phyloP scores from a whole-genome alignment of 2,329 filamentous ascomycete species.

The Cladosporium sp. region DNA sequence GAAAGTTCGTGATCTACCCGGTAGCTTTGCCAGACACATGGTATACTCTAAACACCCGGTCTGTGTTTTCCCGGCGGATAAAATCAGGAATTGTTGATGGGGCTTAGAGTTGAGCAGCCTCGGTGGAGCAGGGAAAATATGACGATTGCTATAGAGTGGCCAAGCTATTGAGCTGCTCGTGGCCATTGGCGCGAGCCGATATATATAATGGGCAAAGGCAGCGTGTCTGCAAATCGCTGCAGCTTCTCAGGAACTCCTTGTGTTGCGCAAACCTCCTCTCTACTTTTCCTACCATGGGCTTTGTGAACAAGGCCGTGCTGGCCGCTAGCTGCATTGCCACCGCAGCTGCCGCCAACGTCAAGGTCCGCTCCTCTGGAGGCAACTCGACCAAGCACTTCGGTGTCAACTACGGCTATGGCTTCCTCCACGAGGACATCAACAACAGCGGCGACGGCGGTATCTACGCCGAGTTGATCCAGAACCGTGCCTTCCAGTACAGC shows the following conservation, averaged over 20 bases:
- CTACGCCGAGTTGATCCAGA: conserved; percentile 70
- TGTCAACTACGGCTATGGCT: conserved; percentile 17
- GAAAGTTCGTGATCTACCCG: conserved; percentile 8
- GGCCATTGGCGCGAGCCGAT: conserved; percentile 9
- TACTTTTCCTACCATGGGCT: conserved; percentile 2
- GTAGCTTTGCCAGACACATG: conserved; percentile 12
- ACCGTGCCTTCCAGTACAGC: conserved; percentile 64
- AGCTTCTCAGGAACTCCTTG: conserved; percentile 3
- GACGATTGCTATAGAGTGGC: conserved; percentile 8
- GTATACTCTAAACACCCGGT: conserved; percentile 8
- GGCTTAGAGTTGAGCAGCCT: conserved; percentile 9
- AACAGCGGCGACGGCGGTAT: conserved; percentile 72
- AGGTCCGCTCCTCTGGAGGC: conserved; percentile 29
- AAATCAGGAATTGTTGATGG: background rate
- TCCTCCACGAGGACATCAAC: conserved; percentile 35
- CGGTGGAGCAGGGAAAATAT: conserved; percentile 7
- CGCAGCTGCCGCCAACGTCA: conserved; percentile 25
- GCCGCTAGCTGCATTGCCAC: conserved; percentile 22
- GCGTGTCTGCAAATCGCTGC: background rate
- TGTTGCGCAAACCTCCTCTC: background rate
- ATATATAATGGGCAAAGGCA: conserved; percentile 9
- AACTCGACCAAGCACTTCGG: conserved; percentile 18
- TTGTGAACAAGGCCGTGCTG: conserved; percentile 19
- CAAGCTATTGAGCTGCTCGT: conserved; percentile 8
- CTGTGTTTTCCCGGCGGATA: conserved; percentile 18